Conservation (phyloP, 805 yeast species). For the Ogataea nakhonphanomensis region DNA sequence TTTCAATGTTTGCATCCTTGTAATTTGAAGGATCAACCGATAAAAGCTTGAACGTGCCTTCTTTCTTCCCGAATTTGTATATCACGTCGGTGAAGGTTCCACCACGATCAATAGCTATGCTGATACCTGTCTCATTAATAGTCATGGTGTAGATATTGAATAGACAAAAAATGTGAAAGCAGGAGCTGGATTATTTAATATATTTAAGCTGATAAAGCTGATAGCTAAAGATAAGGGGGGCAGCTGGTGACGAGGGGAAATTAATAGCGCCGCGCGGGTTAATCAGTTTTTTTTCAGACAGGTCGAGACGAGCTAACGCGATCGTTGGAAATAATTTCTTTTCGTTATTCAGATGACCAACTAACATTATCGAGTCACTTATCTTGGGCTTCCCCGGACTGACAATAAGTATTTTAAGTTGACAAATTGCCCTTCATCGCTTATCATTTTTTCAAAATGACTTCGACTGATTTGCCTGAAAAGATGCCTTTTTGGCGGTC, state of each 20-base stretch:
- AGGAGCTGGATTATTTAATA: neutral
- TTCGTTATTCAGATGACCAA: conserved; percentile 1
- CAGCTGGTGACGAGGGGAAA: neutral
- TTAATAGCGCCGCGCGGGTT: neutral
- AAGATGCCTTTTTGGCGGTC: neutral
- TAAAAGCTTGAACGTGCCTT: conserved; percentile 27
- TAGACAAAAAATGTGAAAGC: neutral
- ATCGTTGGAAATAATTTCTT: neutral
- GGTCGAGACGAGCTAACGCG: conserved; percentile 8
- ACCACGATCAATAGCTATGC: conserved; percentile 29
- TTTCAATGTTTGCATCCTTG: conserved; percentile 27
- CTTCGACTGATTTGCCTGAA: conserved; percentile 4
- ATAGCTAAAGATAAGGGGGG: neutral
- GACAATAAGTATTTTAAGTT: neutral
- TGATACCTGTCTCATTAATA: neutral
- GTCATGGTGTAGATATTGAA: neutral
- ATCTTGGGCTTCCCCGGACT: neutral
- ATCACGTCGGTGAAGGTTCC: conserved; percentile 34
- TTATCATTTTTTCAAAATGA: neutral
- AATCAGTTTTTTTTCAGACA: conserved; percentile 2
- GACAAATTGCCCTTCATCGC: neutral
- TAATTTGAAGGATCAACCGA: conserved; percentile 28
- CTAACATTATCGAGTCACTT: neutral
- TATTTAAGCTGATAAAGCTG: neutral
- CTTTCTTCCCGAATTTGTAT: conserved; percentile 1